Base-by-base conservation (phyloP, 108 stramenopile genomes). In the Cyclostephanos invisitatus region DNA sequence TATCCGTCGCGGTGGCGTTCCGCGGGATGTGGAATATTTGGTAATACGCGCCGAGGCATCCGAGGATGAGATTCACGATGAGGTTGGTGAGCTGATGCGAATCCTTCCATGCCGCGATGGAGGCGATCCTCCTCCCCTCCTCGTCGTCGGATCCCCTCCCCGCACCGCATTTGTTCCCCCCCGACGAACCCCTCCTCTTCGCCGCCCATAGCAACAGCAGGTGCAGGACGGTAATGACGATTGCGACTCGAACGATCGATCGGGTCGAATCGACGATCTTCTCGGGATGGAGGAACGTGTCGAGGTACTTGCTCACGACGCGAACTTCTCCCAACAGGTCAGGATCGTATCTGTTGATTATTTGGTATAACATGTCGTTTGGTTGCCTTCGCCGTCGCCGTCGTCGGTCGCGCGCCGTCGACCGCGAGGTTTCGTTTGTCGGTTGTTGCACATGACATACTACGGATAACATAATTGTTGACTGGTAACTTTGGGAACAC, bases 51-150 rank as follows among this genome's bases (percentile, higher is more conserved):
- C 89, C 89, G 27, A 85, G 17, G 18, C 67, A 40, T 15, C 87
- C 89, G 15, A 90, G 71, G 36, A 54, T 40, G 1, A 83, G 49
- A 24, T 90, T 87, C 70, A 88, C 83, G 9, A 80, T 22, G 18
- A 84, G 28, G 57, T 90, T 87, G 56, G 87, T 88, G 37, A 85
- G 49, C 64, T 88, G 87, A 68, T 90, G 88, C 11, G 78, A 74
- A 55, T 59, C 68, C 68, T 79, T 79, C 78, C 78, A 74, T 48
- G 67, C 29, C 9, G 67, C 47, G 11, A 24, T 42, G n/a, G 67
- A 46, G 14, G 27, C n/a, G n/a, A n/a, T 20, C 32, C 4, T 15
- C 25, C 20, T 50, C 46, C 47, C 36, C 12, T 59, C 49, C 7
- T 40, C 32, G 44, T 46, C 44, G 15, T 14, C 12, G 54, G 21